A percentile compares a stretch with the other conserved stretches of the same genome.
Evolutionary conservation across 2,329 filamentous ascomycete species (phyloP).

Genomic region (Fusarium pseudocircinatum): DNA sequence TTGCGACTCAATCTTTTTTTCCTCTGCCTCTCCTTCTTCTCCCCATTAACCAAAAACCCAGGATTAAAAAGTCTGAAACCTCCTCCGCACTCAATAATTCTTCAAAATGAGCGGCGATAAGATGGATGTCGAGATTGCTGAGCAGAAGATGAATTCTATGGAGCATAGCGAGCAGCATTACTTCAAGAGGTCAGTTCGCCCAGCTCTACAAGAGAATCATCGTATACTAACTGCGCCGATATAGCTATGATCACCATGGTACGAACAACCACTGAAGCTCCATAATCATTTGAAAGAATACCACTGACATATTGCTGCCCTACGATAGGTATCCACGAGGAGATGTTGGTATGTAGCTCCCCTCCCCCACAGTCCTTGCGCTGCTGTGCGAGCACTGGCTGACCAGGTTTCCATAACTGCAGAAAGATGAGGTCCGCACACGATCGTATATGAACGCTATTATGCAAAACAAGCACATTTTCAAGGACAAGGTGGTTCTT

Average conservation of each 20-base stretch:
- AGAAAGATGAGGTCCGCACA: constrained; percentile 99
- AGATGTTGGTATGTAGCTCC: constrained; percentile 84
- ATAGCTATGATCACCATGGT: constrained; percentile 98
- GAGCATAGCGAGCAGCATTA: constrained; percentile 98
- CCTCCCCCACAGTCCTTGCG: constrained; percentile 20
- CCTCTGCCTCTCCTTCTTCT: constrained; percentile 1
- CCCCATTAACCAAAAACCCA: background rate
- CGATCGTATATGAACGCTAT: constrained; percentile 97
- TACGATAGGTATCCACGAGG: constrained; percentile 86
- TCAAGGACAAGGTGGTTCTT: constrained; percentile 85
- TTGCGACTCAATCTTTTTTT: constrained; percentile 32
- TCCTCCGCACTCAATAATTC: background rate
- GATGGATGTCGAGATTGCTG: constrained; percentile 69
- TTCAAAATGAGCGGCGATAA: constrained; percentile 59
- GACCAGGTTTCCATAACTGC: constrained; percentile 32
- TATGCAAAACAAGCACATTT: constrained; percentile 94
- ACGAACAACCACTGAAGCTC: constrained; percentile 44
- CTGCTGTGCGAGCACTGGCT: constrained; percentile 29
- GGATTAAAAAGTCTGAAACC: background rate
- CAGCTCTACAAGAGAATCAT: background rate
- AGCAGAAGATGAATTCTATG: constrained; percentile 75
- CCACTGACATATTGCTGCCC: constrained; percentile 46
- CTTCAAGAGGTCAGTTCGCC: constrained; percentile 83
- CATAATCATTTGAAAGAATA: background rate
- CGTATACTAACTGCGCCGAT: constrained; percentile 49